Base-by-base conservation (phyloP, 306 rosid genomes). In the Notholithocarpus densiflorus region DNA sequence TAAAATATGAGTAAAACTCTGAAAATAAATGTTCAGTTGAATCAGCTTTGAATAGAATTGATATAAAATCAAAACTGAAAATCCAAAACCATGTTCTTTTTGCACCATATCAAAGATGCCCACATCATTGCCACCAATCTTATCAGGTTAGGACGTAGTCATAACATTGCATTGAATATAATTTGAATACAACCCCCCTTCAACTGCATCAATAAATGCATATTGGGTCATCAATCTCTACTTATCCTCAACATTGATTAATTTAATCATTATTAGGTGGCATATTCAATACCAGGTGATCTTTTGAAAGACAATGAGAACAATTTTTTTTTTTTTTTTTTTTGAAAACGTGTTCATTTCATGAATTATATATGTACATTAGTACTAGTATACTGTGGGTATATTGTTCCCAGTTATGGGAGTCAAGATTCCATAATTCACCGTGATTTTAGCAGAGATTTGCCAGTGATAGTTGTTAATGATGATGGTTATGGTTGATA, bases 141-240 rank as follows among this genome's bases (percentile, higher is more conserved):
- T 83, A 56, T 72, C 5, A 26, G 29, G 17, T 18, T 17, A 75
- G 81, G 83, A 52, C 81, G 81, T 81, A 72, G 6, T 70, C 68
- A 32, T 48, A 31, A 80, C 45, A 76, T 66, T 68, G 83, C 76
- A 85, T 76, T 77, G 31, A 83, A 76, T 83, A 78, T 12, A 77
- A 77, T 66, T 81, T 68, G 86, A 84, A 77, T 78, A 72, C 53
- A 75, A 71, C 52, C 82, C 77, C 81, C 85, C 75, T 86, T 86
- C 90, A 88, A 83, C 90, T 48, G 81, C 72, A 73, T 75, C 73
- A 77, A 87, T 86, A 79, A 86, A 80, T 89, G 88, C 79, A 24
- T 73, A 8, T 74, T 74, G 43, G 74, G 65, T 71, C 81, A 66
- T 61, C 20, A 73, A 21, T 70, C 76, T 55, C 66, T 74, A 2